Evolutionary conservation across 768 basidiomycete species (phyloP).

Genomic region (Serendipita vermifera): DNA sequence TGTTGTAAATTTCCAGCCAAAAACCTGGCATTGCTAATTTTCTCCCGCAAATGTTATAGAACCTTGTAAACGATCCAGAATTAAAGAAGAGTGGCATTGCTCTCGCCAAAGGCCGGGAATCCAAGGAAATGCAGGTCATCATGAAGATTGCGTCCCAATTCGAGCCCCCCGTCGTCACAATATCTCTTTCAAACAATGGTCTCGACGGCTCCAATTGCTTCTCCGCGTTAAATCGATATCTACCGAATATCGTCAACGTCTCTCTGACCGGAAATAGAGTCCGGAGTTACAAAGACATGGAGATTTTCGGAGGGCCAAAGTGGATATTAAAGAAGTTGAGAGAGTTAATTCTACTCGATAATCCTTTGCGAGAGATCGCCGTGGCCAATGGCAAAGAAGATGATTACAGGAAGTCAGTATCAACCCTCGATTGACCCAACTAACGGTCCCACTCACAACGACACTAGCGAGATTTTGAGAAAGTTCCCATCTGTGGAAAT

Average conservation of each 20-base stretch:
- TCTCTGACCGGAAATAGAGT: constrained; percentile 71
- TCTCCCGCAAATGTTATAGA: constrained; percentile 15
- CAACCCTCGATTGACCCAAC: constrained; percentile 5
- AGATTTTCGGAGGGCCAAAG: constrained; percentile 43
- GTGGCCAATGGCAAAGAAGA: constrained; percentile 43
- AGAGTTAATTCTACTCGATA: constrained; percentile 62
- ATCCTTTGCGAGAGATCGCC: constrained; percentile 57
- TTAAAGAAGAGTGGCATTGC: background rate
- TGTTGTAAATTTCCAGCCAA: constrained; percentile 25
- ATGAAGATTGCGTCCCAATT: constrained; percentile 77
- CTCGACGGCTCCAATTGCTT: constrained; percentile 48
- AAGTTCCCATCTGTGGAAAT: constrained; percentile 73
- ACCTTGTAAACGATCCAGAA: constrained; percentile 32
- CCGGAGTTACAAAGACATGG: constrained; percentile 54
- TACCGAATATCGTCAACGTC: constrained; percentile 69
- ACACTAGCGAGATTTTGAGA: constrained; percentile 56
- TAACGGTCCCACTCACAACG: background rate
- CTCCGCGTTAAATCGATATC: constrained; percentile 49
- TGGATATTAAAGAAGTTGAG: constrained; percentile 45
- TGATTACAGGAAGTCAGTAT: constrained; percentile 52
- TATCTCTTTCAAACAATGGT: constrained; percentile 76
- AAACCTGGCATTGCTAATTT: background rate
- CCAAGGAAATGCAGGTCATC: constrained; percentile 63
- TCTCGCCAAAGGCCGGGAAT: constrained; percentile 15
- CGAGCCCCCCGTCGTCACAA: constrained; percentile 52